Evolutionary conservation across 2,329 filamentous ascomycete species (phyloP), one percentile per base, ranked within the genome.

Genomic region (Xylariaceae sp.): DNA sequence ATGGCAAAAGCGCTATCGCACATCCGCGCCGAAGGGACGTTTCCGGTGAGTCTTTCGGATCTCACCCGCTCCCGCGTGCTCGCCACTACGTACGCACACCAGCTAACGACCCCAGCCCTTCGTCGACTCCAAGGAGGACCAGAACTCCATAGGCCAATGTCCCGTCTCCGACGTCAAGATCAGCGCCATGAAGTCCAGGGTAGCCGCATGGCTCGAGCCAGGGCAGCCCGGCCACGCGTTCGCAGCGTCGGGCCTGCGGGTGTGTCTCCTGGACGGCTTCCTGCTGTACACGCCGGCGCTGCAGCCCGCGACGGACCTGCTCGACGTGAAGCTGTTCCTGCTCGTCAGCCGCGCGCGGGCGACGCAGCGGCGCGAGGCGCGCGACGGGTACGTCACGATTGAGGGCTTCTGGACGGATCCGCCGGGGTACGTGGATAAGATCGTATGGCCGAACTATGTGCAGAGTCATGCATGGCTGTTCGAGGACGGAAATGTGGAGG

Each of bases 351-450:
- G 83, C 44, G 68, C 67, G 11, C 76, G 67, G 31, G 83, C 83
- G 3, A 85, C 83, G 56, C 65, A 69, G 26, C 73, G 87, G 18
- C 70, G 87, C 22, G 79, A 85, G 57, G 80, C 79, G 0, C 70
- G 87, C 40, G 80, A 76, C 51, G 87, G 87, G 9, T 93, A 93
- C 61, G 85, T 89, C 22, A 91, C 87, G 3, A 64, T 85, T 4
- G 81, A 96, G 57, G 91, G 90, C 19, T 98, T 96, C 68, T 98
- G 93, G 93, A 76, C 83, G 42, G 93, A 98, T 63, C 93, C 93
- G 0, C 89, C 89, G 0, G 90, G 88, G 0, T 98, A 97, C 62
- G 89, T 97, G 29, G 90, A 97, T 61, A 79, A 86, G 60, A 78
- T 98, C 41, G 93, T 98, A 4, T 98, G 93, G 93, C 91, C 91